Base-by-base conservation (phyloP, 768 basidiomycete species). In the Lepiota venenata region DNA sequence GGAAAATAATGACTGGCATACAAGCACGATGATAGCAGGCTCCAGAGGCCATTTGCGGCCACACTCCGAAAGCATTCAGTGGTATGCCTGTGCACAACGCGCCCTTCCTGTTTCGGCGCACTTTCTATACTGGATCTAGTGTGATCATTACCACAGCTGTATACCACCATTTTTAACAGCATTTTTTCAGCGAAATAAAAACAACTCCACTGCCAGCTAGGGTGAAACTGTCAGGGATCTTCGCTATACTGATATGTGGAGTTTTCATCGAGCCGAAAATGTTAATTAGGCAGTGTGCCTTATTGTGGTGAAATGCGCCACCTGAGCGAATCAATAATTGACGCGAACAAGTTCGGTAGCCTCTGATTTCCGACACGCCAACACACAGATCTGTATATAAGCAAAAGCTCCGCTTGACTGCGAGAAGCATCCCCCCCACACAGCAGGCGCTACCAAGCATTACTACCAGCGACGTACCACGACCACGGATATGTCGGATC, bases 1-100 rank as follows among this genome's bases (percentile, higher is more conserved):
- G 91, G 91, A 38, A 89, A 82, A 71, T 90, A 77, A 66, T 16
- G 15, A 22, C 52, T 47, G 22, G 20, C 40, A 29, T 38, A 29
- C 9, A 11, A 38, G 16, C 3, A 35, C 15, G 27, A 1, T 9
- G 38, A 37, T 25, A 15, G n/a, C 42, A 14, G 35, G 22, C 42
- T 42, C 29, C 47, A 16, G 21, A 37, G 20, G 22, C 35, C 37
- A 39, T 52, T 32, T 32, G 11, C 20, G 25, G 36, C n/a, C 44
- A 46, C 22, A 38, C 21, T 38, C n/a, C 45, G 9, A 5, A 39
- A 40, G 27, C 43, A 36, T 16, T 36, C 20, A 32, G 27, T 37
- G 21, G 12, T 18, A n/a, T n/a, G 44, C 11, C 27, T 4, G 21
- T n/a, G 20, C 3, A 35, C 21, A n/a, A 36, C 21, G 32, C 47